Base-by-base conservation (phyloP, 345 rosid species). In the Trapa bicornis region DNA sequence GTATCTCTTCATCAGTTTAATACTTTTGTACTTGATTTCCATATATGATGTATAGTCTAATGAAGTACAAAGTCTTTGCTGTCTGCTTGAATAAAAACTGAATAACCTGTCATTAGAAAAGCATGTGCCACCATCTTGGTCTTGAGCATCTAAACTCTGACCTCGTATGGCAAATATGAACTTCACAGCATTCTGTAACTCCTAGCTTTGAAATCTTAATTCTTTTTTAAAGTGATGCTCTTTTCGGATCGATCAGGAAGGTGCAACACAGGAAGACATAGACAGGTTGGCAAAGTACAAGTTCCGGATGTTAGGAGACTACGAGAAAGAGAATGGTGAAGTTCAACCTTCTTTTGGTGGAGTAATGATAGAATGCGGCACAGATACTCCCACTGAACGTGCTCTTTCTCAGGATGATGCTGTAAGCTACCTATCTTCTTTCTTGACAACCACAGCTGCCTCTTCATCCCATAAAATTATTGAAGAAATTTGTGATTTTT, bases 251-350 rank as follows among this genome's bases (percentile, higher is more conserved):
- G 22, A 80, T 69, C 81, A 89, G 97, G 97, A 93, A 83, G 97
- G 98, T 37, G 96, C 97, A 48, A 71, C 92, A 2, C 86, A 75
- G 68, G 94, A 85, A 75, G 98, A 89, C 71, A 84, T 89, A 29
- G 85, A 87, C 45, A 75, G 72, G 62, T 75, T 89, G 68, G 87
- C 90, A 6, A 88, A 75, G 70, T 93, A 71, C 87, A 87, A 74
- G 71, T 88, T 88, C 75, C 57, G 53, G 13, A 81, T 70, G 15
- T 66, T 68, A 29, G 79, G 77, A 36, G 77, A 79, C 66, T 67
- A 67, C 39, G 90, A 80, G 75, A 84, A 84, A 72, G 76, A 77
- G 58, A 69, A 83, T 64, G 87, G 78, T 32, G 89, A 84, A 65
- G 58, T 74, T 67, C 78, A 76, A 69, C 83, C 79, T 72, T 70